Conservation (phyloP, 2,329 filamentous ascomycete genomes). For the Trichoderma sp. region DNA sequence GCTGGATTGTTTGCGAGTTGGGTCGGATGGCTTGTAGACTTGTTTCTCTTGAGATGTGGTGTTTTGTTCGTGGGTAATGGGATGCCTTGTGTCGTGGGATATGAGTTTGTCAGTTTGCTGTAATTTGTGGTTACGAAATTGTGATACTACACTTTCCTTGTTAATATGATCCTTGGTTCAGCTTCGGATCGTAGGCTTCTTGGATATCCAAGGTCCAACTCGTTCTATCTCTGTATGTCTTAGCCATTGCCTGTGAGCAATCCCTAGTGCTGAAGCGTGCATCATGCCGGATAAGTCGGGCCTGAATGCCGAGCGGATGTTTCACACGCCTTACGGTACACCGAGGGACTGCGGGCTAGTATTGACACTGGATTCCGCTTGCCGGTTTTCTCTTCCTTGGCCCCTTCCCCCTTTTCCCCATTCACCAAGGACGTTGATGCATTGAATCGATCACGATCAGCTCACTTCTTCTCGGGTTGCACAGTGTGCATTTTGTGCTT, state of each 20-base stretch:
- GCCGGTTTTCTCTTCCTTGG: too few species aligned
- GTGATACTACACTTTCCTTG: not conserved
- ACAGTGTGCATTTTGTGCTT: too few species aligned
- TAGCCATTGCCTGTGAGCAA: too few species aligned
- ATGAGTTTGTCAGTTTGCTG: not conserved
- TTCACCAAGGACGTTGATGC: not conserved
- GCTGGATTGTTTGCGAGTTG: too few species aligned
- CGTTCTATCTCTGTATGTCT: too few species aligned
- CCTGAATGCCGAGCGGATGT: constrained; percentile 8
- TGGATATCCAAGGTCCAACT: too few species aligned
- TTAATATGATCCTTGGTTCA: not conserved
- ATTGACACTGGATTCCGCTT: too few species aligned
- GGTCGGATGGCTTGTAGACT: not conserved
- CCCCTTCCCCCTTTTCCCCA: too few species aligned
- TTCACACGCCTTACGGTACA: not conserved
- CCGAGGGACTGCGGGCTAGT: too few species aligned
- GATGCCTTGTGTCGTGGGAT: not conserved
- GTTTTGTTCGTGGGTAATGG: too few species aligned
- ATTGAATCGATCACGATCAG: not conserved
- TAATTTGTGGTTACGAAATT: not conserved
- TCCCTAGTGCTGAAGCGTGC: not conserved
- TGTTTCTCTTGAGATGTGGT: too few species aligned
- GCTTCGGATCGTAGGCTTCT: too few species aligned
- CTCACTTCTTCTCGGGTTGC: not conserved
- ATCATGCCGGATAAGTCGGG: constrained; percentile 9